phyloP scores from a whole-genome alignment of 345 rosid genomes.

The Adansonia digitata region DNA sequence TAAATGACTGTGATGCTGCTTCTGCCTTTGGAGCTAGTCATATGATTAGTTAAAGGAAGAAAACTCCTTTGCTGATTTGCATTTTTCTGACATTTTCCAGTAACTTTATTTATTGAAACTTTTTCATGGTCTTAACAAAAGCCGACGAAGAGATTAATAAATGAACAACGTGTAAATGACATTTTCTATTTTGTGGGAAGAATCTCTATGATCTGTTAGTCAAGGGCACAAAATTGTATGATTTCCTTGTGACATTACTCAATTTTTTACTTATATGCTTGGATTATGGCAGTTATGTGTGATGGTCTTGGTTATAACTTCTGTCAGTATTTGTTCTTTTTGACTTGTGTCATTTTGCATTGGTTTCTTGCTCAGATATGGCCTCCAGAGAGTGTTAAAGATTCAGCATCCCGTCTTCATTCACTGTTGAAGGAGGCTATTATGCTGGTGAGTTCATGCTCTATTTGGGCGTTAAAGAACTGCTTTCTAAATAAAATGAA shows the following conservation, averaged over 20 bases:
- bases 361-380: neutral
- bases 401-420: neutral
- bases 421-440: slow-evolving; percentile 2
- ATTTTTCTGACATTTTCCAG: neutral
- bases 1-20: neutral
- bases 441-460: slow-evolving; percentile 17
- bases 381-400: neutral
- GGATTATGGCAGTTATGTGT: neutral
- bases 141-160: neutral
- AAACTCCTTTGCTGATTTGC: neutral
- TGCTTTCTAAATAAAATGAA: neutral
- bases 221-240: neutral
- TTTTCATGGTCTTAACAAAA: neutral
- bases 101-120: neutral
- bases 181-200: neutral
- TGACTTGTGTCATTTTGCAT: neutral
- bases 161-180: neutral
- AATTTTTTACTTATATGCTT: neutral
- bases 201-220: neutral
- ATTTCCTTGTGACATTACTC: neutral
- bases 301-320: neutral
- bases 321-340: neutral
- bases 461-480: slow-evolving; percentile 9
- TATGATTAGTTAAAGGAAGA: neutral
- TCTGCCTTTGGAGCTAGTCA: neutral